Evolutionary conservation across 2,329 filamentous ascomycete genomes (phyloP).

Genomic region (Lasiodiplodia gonubiensis): DNA sequence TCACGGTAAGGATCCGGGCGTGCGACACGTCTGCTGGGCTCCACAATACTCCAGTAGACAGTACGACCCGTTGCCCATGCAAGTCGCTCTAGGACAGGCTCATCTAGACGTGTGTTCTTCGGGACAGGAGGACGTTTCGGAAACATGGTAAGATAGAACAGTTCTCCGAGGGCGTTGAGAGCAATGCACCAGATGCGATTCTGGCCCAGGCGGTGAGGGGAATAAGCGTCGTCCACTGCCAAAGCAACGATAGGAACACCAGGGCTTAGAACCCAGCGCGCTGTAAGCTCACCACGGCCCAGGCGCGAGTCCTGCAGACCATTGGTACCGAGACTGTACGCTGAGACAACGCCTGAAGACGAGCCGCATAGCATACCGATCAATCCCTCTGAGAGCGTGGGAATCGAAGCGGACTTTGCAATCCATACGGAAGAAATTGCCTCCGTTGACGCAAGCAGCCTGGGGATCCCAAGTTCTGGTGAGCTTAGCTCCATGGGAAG

Average conservation of each 20-base stretch:
- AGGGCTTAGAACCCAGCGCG: slow-evolving; percentile 87
- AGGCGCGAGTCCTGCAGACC: slow-evolving; percentile 66
- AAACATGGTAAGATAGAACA: slow-evolving; percentile 80
- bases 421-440: slow-evolving; percentile 85
- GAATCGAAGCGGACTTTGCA: slow-evolving; percentile 77
- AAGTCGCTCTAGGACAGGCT: slow-evolving; percentile 60
- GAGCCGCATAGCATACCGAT: slow-evolving; percentile 84
- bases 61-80: slow-evolving; percentile 83
- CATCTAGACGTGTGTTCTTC: slow-evolving; percentile 56
- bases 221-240: slow-evolving; percentile 83
- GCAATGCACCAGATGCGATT: slow-evolving; percentile 86
- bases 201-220: slow-evolving; percentile 68
- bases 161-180: slow-evolving; percentile 91
- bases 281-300: slow-evolving; percentile 76
- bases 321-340: slow-evolving; percentile 75
- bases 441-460: slow-evolving; percentile 71
- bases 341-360: slow-evolving; percentile 79
- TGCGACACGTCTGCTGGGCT: slow-evolving; percentile 74
- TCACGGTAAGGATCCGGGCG: slow-evolving; percentile 75
- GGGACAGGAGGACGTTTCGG: slow-evolving; percentile 63
- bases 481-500: slow-evolving; percentile 65
- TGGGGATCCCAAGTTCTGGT: slow-evolving; percentile 75
- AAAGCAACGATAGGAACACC: slow-evolving; percentile 90
- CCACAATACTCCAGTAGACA: slow-evolving; percentile 80
- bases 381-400: slow-evolving; percentile 74